Base-by-base conservation (phyloP, 129 eudicot species). In the Glebionis coronaria region DNA sequence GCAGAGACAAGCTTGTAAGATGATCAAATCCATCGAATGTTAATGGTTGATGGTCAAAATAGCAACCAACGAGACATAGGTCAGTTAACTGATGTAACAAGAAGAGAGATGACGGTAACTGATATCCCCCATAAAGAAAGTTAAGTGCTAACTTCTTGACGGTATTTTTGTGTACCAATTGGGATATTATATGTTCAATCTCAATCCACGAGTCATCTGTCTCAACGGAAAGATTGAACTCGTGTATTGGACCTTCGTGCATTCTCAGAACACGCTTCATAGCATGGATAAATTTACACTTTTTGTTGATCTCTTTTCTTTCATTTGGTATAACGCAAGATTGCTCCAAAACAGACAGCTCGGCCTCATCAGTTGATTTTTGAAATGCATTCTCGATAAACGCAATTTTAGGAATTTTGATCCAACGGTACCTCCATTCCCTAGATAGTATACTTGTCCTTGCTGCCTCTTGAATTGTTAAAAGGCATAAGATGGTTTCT, bases 361-460 rank as follows among this genome's bases (percentile, higher is more conserved):
- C 59, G 20, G 27, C 11, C 28, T 6, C 18, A 13, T 54, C 9
- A 54, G 59, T 18, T 54, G 59, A 54, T 7, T 18, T 13, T 18
- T 54, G 29, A 54, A 54, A 54, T 4, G 59, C 20, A 54, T 54
- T 28, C 28, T 54, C 59, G 8, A 9, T 16, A 54, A 54, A 54
- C 1, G 59, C 59, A 54, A 54, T 27, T 18, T 54, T 54, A 19
- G 59, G 59, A 5, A 54, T 54, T 15, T 20, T 18, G 28, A 18
- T 54, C 59, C 59, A 54, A 16, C 20, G 59, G 27, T 54, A 54
- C 59, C 59, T 54, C 59, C 59, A 54, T 54, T 54, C 59, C 28
- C 20, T 54, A 54, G 28, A 54, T 0, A 54, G 59, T 11, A 54
- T 54, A 54, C 59, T 19, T 54, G 27, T 54, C 2, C 25, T 54